Evolutionary conservation across 495 filamentous ascomycete species (phyloP).

Genomic region (Aspergillus biplanus): DNA sequence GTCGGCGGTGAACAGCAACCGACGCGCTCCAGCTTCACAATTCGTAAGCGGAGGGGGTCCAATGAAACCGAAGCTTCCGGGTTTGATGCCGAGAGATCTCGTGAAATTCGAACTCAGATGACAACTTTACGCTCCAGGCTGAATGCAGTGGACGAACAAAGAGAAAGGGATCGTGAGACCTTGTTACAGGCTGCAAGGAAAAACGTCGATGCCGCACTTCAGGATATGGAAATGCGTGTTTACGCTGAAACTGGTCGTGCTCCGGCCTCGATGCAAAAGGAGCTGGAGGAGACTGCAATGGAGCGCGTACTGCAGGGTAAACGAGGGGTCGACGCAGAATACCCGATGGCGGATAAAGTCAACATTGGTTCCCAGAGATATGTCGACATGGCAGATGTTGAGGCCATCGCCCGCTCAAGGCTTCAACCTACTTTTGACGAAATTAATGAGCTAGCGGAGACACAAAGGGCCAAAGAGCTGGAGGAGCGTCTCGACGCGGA

Average conservation of each 20-base stretch:
- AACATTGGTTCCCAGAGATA: constrained; percentile 81
- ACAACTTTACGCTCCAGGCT: constrained; percentile 69
- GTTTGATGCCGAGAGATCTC: constrained; percentile 69
- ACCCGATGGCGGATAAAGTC: constrained; percentile 63
- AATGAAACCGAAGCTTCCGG: constrained; percentile 66
- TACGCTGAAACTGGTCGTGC: constrained; percentile 77
- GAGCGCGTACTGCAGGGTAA: constrained; percentile 65
- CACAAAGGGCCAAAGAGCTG: constrained; percentile 61
- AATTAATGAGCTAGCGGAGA: constrained; percentile 75
- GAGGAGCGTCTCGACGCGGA: constrained; percentile 60
- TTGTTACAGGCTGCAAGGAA: constrained; percentile 80
- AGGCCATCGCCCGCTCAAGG: constrained; percentile 75
- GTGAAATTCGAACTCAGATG: constrained; percentile 80
- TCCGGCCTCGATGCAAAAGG: constrained; percentile 66
- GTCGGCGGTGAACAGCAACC: constrained; percentile 43
- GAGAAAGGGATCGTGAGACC: constrained; percentile 71
- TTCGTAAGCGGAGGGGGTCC: constrained; percentile 66
- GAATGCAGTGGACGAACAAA: constrained; percentile 71
- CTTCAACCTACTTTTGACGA: constrained; percentile 93
- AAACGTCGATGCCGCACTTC: constrained; percentile 78
- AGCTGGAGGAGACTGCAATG: constrained; percentile 79
- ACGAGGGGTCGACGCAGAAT: constrained; percentile 61
- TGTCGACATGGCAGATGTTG: constrained; percentile 77
- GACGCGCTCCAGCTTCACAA: constrained; percentile 55
- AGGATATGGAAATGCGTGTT: constrained; percentile 77